These are phyloP conservation scores for Chaetomium globosum DNA, from an alignment of 2,329 filamentous ascomycete species.

Conservation along the genomic window DNA sequence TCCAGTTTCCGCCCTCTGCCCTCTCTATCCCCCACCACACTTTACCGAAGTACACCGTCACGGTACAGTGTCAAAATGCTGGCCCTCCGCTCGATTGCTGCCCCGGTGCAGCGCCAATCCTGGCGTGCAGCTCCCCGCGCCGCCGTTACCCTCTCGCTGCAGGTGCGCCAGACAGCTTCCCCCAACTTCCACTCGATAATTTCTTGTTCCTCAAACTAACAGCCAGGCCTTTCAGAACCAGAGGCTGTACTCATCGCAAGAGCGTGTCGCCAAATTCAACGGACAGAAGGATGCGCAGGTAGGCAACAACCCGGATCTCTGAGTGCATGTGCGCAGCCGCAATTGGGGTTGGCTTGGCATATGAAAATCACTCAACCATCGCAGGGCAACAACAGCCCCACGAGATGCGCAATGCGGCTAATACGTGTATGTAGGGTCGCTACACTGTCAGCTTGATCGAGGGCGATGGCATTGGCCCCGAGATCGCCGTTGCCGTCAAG, in stretches of 20 bases:
- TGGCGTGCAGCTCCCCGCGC: conserved; percentile 68
- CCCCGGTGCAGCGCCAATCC: conserved; percentile 76
- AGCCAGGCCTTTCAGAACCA: conserved; percentile 46
- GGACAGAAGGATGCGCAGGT: conserved; percentile 87
- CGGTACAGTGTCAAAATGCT: conserved; percentile 61
- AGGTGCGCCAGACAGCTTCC: conserved; percentile 53
- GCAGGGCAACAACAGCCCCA: conserved; percentile 23
- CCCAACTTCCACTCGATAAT: conserved; percentile 10
- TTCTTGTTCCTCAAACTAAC: conserved; percentile 37
- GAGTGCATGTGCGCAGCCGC: conserved; percentile 23
- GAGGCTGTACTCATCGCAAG: conserved; percentile 66
- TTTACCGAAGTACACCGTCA: neutral
- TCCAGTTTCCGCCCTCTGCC: conserved; percentile 3
- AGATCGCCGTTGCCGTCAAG: conserved; percentile 97
- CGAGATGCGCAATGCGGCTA: conserved; percentile 32
- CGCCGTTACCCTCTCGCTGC: conserved; percentile 52
- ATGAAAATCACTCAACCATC: conserved; percentile 35
- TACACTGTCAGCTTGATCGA: conserved; percentile 97
- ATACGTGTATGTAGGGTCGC: conserved; percentile 67
- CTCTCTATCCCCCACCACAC: conserved; percentile 4
- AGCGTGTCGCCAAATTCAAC: conserved; percentile 88
- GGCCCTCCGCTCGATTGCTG: conserved; percentile 75
- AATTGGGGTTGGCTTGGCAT: conserved; percentile 22
- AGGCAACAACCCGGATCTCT: conserved; percentile 47
- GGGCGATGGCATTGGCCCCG: conserved; percentile 97